Percentiles rank a stretch among this genome's conserved stretches.
Conservation (phyloP, 306 rosid species). For the Rosa lucieae region DNA sequence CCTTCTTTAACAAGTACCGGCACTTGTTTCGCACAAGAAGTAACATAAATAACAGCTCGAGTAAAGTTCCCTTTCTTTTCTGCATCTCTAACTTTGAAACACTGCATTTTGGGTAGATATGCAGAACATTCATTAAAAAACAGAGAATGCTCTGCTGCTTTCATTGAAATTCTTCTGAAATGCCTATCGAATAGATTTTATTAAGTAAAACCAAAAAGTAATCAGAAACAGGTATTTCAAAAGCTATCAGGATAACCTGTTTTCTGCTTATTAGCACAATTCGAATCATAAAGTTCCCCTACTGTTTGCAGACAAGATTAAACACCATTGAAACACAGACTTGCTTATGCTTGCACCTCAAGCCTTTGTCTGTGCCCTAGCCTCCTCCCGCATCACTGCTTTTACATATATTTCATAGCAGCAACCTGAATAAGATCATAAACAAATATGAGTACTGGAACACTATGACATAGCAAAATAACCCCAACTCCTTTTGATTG, state of each 20-base stretch:
- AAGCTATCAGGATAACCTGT: constrained; percentile 8
- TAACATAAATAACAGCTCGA: neutral
- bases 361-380: constrained; percentile 38
- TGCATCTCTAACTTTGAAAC: neutral
- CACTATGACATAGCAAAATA: neutral
- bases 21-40: neutral
- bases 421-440: constrained; percentile 54
- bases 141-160: neutral
- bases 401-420: constrained; percentile 76
- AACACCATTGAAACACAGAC: constrained; percentile 24
- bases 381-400: constrained; percentile 53
- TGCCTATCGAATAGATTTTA: constrained; percentile 11
- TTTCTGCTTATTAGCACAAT: constrained; percentile 32
- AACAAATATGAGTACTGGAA: constrained; percentile 24
- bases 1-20: neutral
- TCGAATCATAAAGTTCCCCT: neutral
- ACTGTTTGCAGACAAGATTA: constrained; percentile 20
- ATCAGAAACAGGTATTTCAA: neutral
- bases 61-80: neutral
- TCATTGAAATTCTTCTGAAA: neutral
- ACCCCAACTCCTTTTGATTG: neutral
- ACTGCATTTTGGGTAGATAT: neutral
- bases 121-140: constrained; percentile 8
- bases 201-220: constrained; percentile 16
- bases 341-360: constrained; percentile 26